A percentile compares a stretch with the other conserved stretches of the same genome.
phyloP scores from a whole-genome alignment of 1,139 yeast genomes.

The Yarrowia galli region DNA sequence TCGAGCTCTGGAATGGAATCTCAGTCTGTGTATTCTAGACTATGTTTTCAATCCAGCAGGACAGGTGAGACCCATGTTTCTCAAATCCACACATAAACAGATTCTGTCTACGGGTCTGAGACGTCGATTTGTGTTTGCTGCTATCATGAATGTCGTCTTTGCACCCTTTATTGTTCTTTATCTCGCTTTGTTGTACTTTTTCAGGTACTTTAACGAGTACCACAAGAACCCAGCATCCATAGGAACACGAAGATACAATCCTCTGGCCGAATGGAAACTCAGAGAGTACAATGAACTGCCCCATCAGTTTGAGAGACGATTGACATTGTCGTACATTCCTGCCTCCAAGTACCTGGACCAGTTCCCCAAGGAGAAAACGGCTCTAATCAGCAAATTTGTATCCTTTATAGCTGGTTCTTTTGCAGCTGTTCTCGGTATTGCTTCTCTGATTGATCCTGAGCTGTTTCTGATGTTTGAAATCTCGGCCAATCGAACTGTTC shows the following conservation, averaged over 20 bases:
- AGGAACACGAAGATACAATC: constrained; percentile 89
- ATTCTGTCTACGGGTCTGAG: constrained; percentile 72
- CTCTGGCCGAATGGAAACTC: constrained; percentile 93
- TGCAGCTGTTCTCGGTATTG: constrained; percentile 82
- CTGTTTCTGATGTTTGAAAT: constrained; percentile 89
- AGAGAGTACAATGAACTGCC: constrained; percentile 92
- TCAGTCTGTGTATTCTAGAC: constrained; percentile 85
- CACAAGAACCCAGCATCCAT: constrained; percentile 86
- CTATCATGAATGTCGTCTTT: constrained; percentile 76
- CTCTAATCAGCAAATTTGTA: constrained; percentile 66
- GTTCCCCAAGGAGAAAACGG: constrained; percentile 84
- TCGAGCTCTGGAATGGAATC: constrained; percentile 91
- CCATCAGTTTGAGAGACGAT: constrained; percentile 80
- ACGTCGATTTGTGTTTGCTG: constrained; percentile 85
- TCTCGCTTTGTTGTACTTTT: constrained; percentile 80
- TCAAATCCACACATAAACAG: constrained; percentile 75
- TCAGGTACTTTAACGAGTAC: constrained; percentile 91
- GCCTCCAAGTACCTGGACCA: constrained; percentile 87
- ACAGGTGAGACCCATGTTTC: constrained; percentile 74
- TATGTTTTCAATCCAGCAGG: constrained; percentile 85
- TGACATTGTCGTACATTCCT: constrained; percentile 76
- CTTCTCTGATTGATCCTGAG: constrained; percentile 91
- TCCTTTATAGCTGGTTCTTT: constrained; percentile 88
- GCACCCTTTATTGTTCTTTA: constrained; percentile 89
- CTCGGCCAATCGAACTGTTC: constrained; percentile 76